Conservation (phyloP, 2,329 filamentous ascomycete species). For the Phaeosphaeriaceae sp. region DNA sequence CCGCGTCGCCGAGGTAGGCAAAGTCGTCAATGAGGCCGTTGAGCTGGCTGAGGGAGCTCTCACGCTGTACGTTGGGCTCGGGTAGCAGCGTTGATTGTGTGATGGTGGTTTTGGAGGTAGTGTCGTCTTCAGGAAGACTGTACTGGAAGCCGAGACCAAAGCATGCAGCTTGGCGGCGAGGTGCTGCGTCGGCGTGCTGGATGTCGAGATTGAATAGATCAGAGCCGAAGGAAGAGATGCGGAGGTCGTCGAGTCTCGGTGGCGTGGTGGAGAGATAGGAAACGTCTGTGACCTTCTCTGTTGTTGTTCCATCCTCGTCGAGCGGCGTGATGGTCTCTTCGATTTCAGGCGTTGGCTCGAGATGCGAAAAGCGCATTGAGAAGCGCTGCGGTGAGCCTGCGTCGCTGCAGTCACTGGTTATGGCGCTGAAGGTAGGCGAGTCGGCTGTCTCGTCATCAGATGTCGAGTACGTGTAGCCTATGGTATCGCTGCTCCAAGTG, state of each 20-base stretch:
- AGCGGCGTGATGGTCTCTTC: slow-evolving; percentile 8
- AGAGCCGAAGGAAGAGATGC: slow-evolving; percentile 37
- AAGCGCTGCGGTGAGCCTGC: slow-evolving; percentile 27
- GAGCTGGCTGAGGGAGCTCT: slow-evolving; percentile 31
- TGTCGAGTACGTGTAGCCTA: slow-evolving; percentile 27
- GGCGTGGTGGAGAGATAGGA: slow-evolving; percentile 22
- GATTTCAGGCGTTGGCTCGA: slow-evolving; percentile 8
- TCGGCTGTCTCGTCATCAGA: slow-evolving; percentile 35
- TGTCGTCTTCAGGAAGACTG: slow-evolving; percentile 39
- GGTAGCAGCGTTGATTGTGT: slow-evolving; percentile 19
- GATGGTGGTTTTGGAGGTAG: slow-evolving; percentile 34
- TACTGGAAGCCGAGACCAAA: slow-evolving; percentile 45
- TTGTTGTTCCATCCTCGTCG: slow-evolving; percentile 11
- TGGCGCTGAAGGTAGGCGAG: slow-evolving; percentile 43
- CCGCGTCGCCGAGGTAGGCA: slow-evolving; percentile 39
- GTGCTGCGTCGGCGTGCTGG: slow-evolving; percentile 25
- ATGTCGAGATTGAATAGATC: slow-evolving; percentile 38
- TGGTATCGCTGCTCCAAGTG: slow-evolving; percentile 40
- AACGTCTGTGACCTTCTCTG: slow-evolving; percentile 12
- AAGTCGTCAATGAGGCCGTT: slow-evolving; percentile 43
- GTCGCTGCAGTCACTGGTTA: slow-evolving; percentile 41
- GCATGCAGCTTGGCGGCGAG: slow-evolving; percentile 39
- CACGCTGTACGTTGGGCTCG: slow-evolving; percentile 22
- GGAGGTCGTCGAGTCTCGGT: slow-evolving; percentile 32
- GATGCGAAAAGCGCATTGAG: slow-evolving; percentile 27